These are phyloP conservation scores for Carex parvula DNA, from an alignment of 176 grass and related monocot species.

Conservation along the genomic window DNA sequence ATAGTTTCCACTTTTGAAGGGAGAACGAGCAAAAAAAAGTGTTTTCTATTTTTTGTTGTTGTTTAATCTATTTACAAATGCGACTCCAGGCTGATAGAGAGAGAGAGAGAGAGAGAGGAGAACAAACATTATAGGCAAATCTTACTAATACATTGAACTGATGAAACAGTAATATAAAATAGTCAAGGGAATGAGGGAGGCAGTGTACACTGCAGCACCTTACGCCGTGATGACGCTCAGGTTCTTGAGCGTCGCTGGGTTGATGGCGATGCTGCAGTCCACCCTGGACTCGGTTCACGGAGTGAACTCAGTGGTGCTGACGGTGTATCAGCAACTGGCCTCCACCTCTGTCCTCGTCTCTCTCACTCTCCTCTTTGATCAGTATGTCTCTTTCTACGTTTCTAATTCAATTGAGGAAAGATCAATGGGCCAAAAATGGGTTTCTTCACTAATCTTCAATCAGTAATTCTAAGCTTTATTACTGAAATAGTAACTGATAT, in stretches of 20 bases:
- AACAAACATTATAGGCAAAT: no score
- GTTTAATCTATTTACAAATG: no score
- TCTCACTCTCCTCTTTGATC: slow-evolving; percentile 21
- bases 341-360: slow-evolving; percentile 12
- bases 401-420: not conserved
- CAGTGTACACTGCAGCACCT: not conserved
- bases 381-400: not conserved
- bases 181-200: not conserved
- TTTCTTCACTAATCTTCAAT: no score
- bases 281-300: slow-evolving; percentile 14
- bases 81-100: no score
- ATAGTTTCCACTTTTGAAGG: no score
- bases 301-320: slow-evolving; percentile 15
- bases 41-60: no score
- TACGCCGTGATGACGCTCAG: slow-evolving; percentile 13
- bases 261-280: slow-evolving; percentile 20
- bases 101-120: no score
- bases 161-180: no score
- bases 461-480: not conserved
- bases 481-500: not conserved
- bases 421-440: no score
- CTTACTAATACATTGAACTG: no score
- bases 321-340: slow-evolving; percentile 28
- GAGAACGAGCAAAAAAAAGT: no score
- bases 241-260: not conserved